Percentiles rank a stretch among this genome's conserved stretches.
Conservation (phyloP, 2,329 filamentous ascomycete genomes). For the Xylariomycetidae sp. region DNA sequence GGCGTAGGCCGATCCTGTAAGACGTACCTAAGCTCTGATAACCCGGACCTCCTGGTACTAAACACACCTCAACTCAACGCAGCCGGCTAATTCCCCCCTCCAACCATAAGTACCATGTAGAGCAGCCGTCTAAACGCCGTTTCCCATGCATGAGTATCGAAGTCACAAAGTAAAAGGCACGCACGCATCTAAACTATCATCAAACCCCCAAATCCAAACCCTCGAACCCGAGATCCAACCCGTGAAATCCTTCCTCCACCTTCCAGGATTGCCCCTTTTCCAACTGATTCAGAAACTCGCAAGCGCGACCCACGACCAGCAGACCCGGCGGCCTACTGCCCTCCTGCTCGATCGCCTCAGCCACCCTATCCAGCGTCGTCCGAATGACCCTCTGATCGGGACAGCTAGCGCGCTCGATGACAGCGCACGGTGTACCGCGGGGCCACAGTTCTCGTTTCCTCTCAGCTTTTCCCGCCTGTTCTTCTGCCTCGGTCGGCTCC, state of each 20-base stretch:
- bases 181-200: too few species aligned
- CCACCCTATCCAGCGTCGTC: conserved; percentile 76
- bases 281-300: conserved; percentile 65
- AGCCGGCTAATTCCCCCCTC: too few species aligned
- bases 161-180: too few species aligned
- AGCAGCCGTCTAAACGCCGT: too few species aligned
- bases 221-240: conserved; percentile 53
- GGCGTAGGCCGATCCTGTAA: too few species aligned
- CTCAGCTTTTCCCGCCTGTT: not conserved
- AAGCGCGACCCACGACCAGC: conserved; percentile 79
- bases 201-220: conserved; percentile 12
- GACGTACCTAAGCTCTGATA: too few species aligned
- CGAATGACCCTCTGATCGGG: conserved; percentile 90
- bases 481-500: conserved; percentile 26
- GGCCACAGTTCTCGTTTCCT: conserved; percentile 56
- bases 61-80: too few species aligned
- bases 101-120: too few species aligned
- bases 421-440: conserved; percentile 75
- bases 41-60: too few species aligned
- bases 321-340: conserved; percentile 86
- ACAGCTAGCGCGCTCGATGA: conserved; percentile 90
- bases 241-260: conserved; percentile 82
- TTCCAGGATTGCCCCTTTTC: conserved; percentile 64
- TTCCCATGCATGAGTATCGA: too few species aligned
- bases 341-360: conserved; percentile 78